Evolutionary conservation across 108 stramenopile genomes (phyloP), one percentile per base, ranked within the genome.

Genomic region (Mayamaea pseudoterrestris): DNA sequence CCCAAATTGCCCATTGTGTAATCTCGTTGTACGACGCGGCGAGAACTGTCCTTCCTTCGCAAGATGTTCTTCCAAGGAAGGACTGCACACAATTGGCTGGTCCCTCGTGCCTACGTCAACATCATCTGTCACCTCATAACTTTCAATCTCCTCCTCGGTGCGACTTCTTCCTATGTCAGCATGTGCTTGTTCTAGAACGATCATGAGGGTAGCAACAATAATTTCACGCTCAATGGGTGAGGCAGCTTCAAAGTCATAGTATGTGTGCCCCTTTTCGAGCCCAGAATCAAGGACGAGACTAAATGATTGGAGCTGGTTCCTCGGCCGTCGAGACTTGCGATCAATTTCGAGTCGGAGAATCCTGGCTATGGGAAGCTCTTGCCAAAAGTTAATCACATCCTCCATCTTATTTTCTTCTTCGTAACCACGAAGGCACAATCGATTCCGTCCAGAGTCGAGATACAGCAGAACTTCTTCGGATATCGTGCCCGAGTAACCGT

Each of bases 161-260:
- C 21, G 16, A 2, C 7, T 14, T 28, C 3, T 4, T 32, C 16
- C 17, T 4, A 48, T 24, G 16, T 30, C 17, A 21, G 44, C 3
- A 21, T 32, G 13, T 13, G 16, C 36, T 22, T 52, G 50, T 22
- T 52, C 50, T 14, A 52, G 39, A 17, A 52, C 36, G 27, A 39
- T 23, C 3, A 52, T 42, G 2, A 52, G 6, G 2, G 50, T 21
- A 2, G 50, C 36, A 5, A 52, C 16, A 6, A 52, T n/a, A 14
- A 17, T 13, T 24, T 52, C 50, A 2, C 50, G 17, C 23, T 52
- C 36, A 12, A 42, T n/a, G 13, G 16, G 14, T 12, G 50, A 39
- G 16, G 18, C 16, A 8, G 50, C 50, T 27, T 52, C 50, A 52
- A 52, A 52, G 37, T 52, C 50, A 14, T 23, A 55, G 54, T 30